Base-by-base conservation (phyloP, 2,329 filamentous ascomycete genomes). In the Elsinoe fawcettii region DNA sequence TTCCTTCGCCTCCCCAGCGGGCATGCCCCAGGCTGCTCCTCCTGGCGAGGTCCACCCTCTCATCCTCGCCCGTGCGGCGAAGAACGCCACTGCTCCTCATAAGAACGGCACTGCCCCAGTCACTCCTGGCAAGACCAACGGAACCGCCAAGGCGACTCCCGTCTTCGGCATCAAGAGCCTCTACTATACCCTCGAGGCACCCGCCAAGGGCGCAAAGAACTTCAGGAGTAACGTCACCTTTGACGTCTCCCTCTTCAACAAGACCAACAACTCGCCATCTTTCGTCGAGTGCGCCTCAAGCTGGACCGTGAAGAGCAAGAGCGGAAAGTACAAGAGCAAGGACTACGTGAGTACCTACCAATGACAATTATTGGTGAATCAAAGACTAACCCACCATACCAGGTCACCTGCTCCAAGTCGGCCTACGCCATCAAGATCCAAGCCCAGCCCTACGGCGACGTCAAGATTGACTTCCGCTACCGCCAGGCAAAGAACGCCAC, bases 21-120 rank as follows among this genome's bases (percentile, higher is more conserved):
- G 49, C 18, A n/a, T 18, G 49, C 49, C 49, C 3, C 49, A 53
- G 22, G 49, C 49, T 25, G 30, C 49, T 53, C 49, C 49, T 53
- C 49, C 49, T 39, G 49, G 49, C 32, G 20, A 34, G 25, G 49
- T 53, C 12, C 25, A 53, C 49, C 49, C 49, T 37, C 32, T 34
- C 32, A 39, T 53, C 32, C 49, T 53, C 20, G 20, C 16, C 16
- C 49, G 49, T 20, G 30, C 49, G 12, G 49, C 30, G 8, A 53
- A 53, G 49, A 53, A 53, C 30, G 49, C 49, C 22, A 53, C 49
- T 9, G n/a, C 18, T 16, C 30, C 34, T 2, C 25, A 16, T 12
- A 53, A 53, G 49, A 53, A 53, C 32, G 49, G 30, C 30, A 53
- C 49, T 18, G 9, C 41, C 9, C 41, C 41, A 2, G 41, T n/a